Evolutionary conservation across 352 stramenopile species (phyloP).

Genomic region (Globisporangium barbulae): DNA sequence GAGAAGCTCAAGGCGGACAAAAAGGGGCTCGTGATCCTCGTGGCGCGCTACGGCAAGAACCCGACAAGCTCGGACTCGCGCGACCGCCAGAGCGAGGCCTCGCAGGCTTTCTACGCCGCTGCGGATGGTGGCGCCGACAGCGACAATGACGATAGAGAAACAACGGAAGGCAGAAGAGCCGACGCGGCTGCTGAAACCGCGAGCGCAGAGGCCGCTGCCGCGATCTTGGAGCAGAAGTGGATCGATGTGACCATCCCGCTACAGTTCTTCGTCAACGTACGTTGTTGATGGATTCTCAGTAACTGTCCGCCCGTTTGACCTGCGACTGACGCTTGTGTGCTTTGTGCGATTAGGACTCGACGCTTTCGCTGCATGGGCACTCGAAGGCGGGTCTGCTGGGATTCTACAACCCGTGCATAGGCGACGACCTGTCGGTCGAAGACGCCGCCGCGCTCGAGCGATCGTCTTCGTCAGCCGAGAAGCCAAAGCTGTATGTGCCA

Average conservation of each 20-base stretch:
- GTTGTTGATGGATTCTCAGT: neutral
- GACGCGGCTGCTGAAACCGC: constrained; percentile 16
- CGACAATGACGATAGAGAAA: constrained; percentile 25
- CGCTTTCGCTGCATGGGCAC: constrained; percentile 40
- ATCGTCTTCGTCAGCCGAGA: constrained; percentile 12
- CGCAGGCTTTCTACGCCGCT: constrained; percentile 17
- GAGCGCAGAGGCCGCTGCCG: constrained; percentile 9
- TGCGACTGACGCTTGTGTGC: constrained; percentile 2
- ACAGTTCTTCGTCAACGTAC: constrained; percentile 78
- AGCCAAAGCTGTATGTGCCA: constrained; percentile 56
- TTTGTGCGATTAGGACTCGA: constrained; percentile 40
- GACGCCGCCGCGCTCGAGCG: constrained; percentile 18
- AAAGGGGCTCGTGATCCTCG: constrained; percentile 65
- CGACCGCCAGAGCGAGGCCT: constrained; percentile 22
- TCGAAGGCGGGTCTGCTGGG: constrained; percentile 72
- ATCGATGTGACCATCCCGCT: constrained; percentile 77
- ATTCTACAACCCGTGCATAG: constrained; percentile 82
- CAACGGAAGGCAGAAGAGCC: constrained; percentile 14
- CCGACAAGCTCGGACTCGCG: constrained; percentile 48
- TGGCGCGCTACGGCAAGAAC: constrained; percentile 75
- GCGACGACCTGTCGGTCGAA: constrained; percentile 37
- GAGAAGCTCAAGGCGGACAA: constrained; percentile 40
- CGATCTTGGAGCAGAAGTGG: constrained; percentile 45
- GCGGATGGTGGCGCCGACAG: constrained; percentile 11
- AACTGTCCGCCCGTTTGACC: neutral